phyloP scores from a whole-genome alignment of 2,329 filamentous ascomycete species.

The Aspergillus neoniger region DNA sequence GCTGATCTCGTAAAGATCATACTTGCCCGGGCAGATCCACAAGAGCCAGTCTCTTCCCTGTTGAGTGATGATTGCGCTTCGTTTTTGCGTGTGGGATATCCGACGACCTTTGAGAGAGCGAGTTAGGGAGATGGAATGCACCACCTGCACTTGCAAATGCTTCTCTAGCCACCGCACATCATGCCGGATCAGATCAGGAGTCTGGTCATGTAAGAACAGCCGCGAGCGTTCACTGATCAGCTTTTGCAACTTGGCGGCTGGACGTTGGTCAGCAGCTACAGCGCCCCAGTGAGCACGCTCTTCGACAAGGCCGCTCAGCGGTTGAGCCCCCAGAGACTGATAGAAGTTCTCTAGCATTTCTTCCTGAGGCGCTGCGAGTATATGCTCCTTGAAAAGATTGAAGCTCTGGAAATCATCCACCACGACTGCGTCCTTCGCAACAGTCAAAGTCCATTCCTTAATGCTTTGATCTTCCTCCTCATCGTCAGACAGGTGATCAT shows the following conservation, averaged over 20 bases:
- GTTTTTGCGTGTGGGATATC: constrained; percentile 71
- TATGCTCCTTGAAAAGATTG: constrained; percentile 78
- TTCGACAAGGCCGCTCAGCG: constrained; percentile 74
- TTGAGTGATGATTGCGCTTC: constrained; percentile 68
- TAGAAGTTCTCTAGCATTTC: constrained; percentile 86
- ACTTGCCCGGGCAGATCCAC: constrained; percentile 72
- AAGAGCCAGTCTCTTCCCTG: constrained; percentile 63
- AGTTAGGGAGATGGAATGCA: constrained; percentile 74
- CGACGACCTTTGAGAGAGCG: constrained; percentile 72
- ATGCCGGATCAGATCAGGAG: constrained; percentile 75
- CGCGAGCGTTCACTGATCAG: constrained; percentile 85
- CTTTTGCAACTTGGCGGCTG: constrained; percentile 70
- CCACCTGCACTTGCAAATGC: constrained; percentile 74
- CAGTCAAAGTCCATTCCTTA: constrained; percentile 75
- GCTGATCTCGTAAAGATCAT: constrained; percentile 89
- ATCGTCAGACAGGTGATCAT: constrained; percentile 34
- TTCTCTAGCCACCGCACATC: constrained; percentile 90
- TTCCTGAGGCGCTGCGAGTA: constrained; percentile 88
- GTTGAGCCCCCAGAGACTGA: constrained; percentile 72
- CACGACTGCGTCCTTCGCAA: constrained; percentile 72
- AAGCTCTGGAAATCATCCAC: constrained; percentile 89
- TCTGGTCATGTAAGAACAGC: constrained; percentile 84
- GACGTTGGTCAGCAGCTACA: constrained; percentile 65
- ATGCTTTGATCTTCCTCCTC: constrained; percentile 66
- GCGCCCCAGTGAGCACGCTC: constrained; percentile 74